Evolutionary conservation across 495 filamentous ascomycete species (phyloP), one percentile per base, ranked within the genome.

Genomic region (Cryomyces antarcticus): DNA sequence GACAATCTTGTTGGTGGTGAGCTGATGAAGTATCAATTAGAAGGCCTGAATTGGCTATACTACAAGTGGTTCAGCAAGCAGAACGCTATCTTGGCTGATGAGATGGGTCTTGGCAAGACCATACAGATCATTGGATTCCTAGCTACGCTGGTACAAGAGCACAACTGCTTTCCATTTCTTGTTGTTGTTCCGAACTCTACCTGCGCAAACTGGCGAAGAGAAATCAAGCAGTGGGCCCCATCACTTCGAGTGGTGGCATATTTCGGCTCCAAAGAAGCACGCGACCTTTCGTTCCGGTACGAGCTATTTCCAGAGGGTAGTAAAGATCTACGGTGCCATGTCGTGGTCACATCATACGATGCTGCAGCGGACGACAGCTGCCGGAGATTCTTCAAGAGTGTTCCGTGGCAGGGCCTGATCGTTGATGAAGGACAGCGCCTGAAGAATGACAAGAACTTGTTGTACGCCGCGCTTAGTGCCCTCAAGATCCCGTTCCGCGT

Each of bases 71-170:
- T 80, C 46, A 63, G 72, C 39, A 66, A 77, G 47, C 70, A 81
- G 47, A 96, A 92, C 51, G 78, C 80, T n/a, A 89, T 99, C 52
- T 71, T 99, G 3, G 92, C 92, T 2, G 92, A 99, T 51, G 92
- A 99, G 56, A 99, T 99, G 92, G 92, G 92, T 4, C 73, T 99
- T 7, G 92, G 92, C 28, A 99, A 99, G 65, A 99, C 92, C 0
- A 81, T 99, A 39, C 92, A 99, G 57, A 73, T 95, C 41, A 86
- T 99, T 43, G 75, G 74, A 3, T 71, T 93, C 41, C 62, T 99
- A 6, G 72, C 80, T 6, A 73, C 80, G 10, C 58, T 99, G 35
- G 46, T 53, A 24, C 43, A 49, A 49, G 74, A 82, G 30, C 85
- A 88, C 36, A 68, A 68, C 39, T 81, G 83, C 56, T 99, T 80